These are phyloP conservation scores for Gracilaria domingensis DNA, from an alignment of 23 red algal species.

Conservation along the genomic window DNA sequence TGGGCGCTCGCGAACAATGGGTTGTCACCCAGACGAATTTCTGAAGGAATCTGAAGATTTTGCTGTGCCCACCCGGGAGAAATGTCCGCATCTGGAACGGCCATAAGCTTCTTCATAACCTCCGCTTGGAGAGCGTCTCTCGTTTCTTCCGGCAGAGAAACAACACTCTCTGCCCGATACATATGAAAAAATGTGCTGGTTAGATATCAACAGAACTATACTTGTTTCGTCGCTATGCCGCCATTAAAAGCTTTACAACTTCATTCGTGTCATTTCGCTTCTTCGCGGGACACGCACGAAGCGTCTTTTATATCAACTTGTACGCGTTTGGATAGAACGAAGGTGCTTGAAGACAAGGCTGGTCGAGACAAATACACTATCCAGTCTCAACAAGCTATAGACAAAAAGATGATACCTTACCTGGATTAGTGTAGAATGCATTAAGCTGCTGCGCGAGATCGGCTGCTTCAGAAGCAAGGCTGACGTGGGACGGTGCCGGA, in stretches of 20 bases:
- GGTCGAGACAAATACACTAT: no score
- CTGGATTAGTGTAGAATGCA: constrained; percentile 63
- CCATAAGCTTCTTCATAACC: constrained; percentile 18
- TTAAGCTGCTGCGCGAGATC: constrained; percentile 59
- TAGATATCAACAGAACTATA: not conserved
- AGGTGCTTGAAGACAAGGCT: no score
- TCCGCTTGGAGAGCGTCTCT: constrained; percentile 43
- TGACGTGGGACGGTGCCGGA: constrained; percentile 72
- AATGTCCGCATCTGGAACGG: constrained; percentile 44
- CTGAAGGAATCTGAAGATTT: constrained; percentile 41
- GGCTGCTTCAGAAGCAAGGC: constrained; percentile 52
- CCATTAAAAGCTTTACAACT: not conserved
- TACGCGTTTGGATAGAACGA: not conserved
- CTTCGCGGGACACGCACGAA: not conserved
- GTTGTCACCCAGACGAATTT: constrained; percentile 70
- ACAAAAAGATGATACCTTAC: constrained; percentile 11
- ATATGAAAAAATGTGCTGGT: not conserved
- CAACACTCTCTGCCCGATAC: constrained; percentile 45
- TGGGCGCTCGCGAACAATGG: constrained; percentile 44
- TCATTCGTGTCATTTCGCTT: not conserved
- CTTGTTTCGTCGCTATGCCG: not conserved
- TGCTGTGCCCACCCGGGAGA: constrained; percentile 18
- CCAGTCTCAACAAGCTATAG: not conserved
- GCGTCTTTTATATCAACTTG: not conserved
- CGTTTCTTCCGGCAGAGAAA: constrained; percentile 33